Conservation (phyloP, 805 yeast genomes). For the Starmerella vaccinii region DNA sequence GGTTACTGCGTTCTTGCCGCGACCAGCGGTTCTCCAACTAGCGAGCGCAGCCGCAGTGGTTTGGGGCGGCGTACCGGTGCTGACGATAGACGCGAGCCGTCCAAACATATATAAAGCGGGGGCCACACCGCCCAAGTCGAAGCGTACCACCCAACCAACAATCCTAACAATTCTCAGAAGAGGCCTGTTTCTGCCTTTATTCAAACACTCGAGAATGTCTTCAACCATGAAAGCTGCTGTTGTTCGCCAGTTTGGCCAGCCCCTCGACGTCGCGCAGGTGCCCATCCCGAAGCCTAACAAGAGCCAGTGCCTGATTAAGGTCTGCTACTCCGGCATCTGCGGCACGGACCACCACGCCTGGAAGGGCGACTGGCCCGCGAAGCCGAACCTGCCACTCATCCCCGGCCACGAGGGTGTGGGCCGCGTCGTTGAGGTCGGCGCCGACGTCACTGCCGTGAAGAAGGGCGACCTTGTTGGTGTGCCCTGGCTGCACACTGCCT, state of each 20-base stretch:
- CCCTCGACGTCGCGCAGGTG: constrained; percentile 55
- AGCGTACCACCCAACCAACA: not conserved
- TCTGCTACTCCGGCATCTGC: constrained; percentile 84
- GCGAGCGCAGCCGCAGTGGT: not conserved
- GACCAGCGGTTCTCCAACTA: not conserved
- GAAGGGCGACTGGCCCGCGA: constrained; percentile 88
- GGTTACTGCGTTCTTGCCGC: not conserved
- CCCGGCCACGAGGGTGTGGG: constrained; percentile 93
- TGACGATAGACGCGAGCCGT: constrained; percentile 1
- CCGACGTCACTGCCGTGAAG: constrained; percentile 56
- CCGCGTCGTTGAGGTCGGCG: constrained; percentile 67
- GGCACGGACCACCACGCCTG: constrained; percentile 92
- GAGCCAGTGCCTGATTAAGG: constrained; percentile 67
- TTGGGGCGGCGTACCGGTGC: not conserved
- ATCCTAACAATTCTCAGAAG: not conserved
- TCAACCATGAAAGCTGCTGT: constrained; percentile 46
- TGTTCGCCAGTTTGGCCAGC: constrained; percentile 57
- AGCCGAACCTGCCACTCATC: constrained; percentile 61
- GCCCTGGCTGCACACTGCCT: constrained; percentile 74
- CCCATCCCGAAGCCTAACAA: constrained; percentile 73
- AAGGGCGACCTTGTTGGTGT: constrained; percentile 75
- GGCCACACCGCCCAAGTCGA: too few species aligned
- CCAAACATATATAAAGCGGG: not conserved
- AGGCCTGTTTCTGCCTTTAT: not conserved
- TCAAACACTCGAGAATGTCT: not conserved